Base-by-base conservation (phyloP, 129 eudicot species). In the Artemisia tridentata region DNA sequence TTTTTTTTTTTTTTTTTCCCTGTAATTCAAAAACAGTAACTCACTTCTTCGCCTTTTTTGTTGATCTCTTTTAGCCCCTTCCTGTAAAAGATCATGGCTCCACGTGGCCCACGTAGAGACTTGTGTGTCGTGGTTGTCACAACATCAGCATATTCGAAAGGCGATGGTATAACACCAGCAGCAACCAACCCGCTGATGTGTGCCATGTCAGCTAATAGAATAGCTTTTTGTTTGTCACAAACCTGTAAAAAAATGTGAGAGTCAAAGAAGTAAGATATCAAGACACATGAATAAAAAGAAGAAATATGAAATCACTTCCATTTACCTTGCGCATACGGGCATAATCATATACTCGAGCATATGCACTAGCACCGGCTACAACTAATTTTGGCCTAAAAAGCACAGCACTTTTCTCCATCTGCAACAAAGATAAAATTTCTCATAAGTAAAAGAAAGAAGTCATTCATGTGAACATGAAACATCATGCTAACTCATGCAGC, bases 31-130 rank as follows among this genome's bases (percentile, higher is more conserved):
- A 55, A 52, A 51, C 25, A 3, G 69, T 38, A 73, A 73, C 88
- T 79, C 72, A 91, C 96, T 79, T 88, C 87, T 77, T 89, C 54
- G 65, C 98, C 98, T 71, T 87, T 79, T 74, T 93, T 89, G 63
- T 87, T 93, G 34, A 85, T 88, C 87, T 86, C 97, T 78, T 89
- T 93, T 27, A 87, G 82, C 50, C 98, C 98, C 84, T 93, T 93
- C 77, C 98, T 85, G 79, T 83, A 93, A 82, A 93, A 93, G 68
- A 93, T 93, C 96, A 93, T 93, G n/a, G 96, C 98, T 70, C 98
- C 98, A 75, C 98, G 92, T 43, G 98, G 98, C 73, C 98, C 96
- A 43, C 98, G 96, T 17, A 93, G 89, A 34, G 96, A 89, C 78
- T 93, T 93, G 78, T 93, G 98, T 20, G 97, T 93, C 15, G 96